Evolutionary conservation across 2,329 filamentous ascomycete species (phyloP).

Genomic region (Zopfia rhizophila): DNA sequence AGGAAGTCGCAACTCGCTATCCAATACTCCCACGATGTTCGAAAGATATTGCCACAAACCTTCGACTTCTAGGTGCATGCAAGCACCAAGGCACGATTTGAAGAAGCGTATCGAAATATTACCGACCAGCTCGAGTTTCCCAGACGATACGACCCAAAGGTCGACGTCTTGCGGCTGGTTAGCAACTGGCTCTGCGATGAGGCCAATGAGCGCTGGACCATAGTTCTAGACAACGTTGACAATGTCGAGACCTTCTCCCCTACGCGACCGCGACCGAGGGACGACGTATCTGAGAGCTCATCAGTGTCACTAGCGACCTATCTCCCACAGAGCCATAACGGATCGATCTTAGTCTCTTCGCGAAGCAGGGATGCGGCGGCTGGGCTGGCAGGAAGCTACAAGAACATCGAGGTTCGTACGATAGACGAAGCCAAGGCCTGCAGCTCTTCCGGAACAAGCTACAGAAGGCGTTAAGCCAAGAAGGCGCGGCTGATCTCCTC

Average conservation of each 20-base stretch:
- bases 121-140: constrained; percentile 26
- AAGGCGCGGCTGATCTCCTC: constrained; percentile 8
- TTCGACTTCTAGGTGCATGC: constrained; percentile 36
- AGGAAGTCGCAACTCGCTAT: too few relatives aligned
- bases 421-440: constrained; percentile 24
- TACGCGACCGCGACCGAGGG: too few relatives aligned
- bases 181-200: constrained; percentile 20
- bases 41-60: neutral
- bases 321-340: neutral
- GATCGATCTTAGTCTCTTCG: too few relatives aligned
- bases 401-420: constrained; percentile 19
- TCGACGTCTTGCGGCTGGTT: too few relatives aligned
- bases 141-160: constrained; percentile 27
- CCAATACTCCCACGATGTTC: too few relatives aligned
- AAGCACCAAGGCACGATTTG: too few relatives aligned
- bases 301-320: neutral
- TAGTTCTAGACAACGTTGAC: too few relatives aligned
- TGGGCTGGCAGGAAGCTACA: constrained; percentile 13
- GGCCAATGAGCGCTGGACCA: neutral
- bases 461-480: neutral
- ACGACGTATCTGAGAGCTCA: neutral
- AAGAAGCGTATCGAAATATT: constrained; percentile 29
- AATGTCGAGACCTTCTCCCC: constrained; percentile 1
- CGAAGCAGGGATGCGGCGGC: constrained; percentile 18
- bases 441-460: constrained; percentile 28